A percentile compares a stretch with the other conserved stretches of the same genome.
These are phyloP conservation scores for Annulohypoxylon truncatum DNA, from an alignment of 2,329 filamentous ascomycete genomes.

Conservation along the genomic window DNA sequence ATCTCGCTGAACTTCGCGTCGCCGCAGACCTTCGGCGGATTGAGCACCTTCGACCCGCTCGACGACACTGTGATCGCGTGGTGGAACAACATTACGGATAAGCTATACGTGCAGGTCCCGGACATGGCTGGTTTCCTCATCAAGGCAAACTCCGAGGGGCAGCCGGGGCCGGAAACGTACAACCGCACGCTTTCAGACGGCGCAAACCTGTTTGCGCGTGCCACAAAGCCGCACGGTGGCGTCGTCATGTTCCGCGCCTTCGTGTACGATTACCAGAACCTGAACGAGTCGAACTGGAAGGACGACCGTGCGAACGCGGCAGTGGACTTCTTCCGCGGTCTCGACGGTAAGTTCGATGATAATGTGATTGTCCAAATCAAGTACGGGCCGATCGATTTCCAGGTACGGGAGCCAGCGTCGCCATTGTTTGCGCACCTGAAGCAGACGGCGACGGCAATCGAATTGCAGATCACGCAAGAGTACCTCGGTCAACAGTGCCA, in stretches of 20 bases:
- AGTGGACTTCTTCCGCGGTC: constrained; percentile 72
- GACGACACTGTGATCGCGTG: constrained; percentile 68
- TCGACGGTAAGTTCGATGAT: constrained; percentile 74
- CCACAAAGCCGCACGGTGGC: constrained; percentile 68
- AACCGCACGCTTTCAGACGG: constrained; percentile 76
- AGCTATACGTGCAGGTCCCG: constrained; percentile 70
- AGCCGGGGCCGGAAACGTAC: constrained; percentile 76
- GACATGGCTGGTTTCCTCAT: constrained; percentile 77
- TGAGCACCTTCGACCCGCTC: constrained; percentile 74
- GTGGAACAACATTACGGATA: constrained; percentile 70
- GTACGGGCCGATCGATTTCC: constrained; percentile 80
- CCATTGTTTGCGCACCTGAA: constrained; percentile 69
- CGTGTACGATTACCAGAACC: constrained; percentile 68
- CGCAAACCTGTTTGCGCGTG: constrained; percentile 74
- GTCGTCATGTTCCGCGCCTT: constrained; percentile 78
- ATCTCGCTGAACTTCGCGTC: constrained; percentile 77
- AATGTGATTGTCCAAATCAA: constrained; percentile 81
- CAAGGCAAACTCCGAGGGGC: constrained; percentile 78
- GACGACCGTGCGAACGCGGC: constrained; percentile 77
- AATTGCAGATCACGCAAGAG: constrained; percentile 75
- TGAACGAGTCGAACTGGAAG: constrained; percentile 70
- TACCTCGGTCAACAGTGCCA: constrained; percentile 78
- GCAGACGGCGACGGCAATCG: constrained; percentile 64
- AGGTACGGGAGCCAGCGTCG: constrained; percentile 74
- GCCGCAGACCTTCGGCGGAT: constrained; percentile 65